A percentile compares a stretch with the other conserved stretches of the same genome.
Conservation (phyloP, 1,139 yeast genomes). For the Kodamaea anthophila region DNA sequence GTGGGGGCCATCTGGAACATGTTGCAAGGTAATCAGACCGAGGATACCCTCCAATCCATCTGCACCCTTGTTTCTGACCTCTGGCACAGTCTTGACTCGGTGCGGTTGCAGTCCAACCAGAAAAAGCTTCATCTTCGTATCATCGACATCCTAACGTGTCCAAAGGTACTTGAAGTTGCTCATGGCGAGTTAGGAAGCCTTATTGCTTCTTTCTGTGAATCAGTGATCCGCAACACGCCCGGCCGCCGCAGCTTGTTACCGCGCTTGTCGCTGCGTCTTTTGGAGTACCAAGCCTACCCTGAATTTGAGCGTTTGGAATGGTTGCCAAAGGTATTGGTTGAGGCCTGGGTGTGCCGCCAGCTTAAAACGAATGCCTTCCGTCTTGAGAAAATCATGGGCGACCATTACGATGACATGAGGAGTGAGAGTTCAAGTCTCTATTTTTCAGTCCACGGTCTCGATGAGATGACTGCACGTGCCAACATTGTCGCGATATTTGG, state of each 20-base stretch:
- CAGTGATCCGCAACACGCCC: conserved; percentile 45
- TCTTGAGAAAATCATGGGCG: conserved; percentile 53
- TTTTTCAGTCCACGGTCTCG: conserved; percentile 47
- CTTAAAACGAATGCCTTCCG: conserved; percentile 51
- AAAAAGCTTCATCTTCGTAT: conserved; percentile 53
- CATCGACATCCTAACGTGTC: conserved; percentile 39
- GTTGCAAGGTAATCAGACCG: conserved; percentile 8
- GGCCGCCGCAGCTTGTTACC: conserved; percentile 73
- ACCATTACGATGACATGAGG: conserved; percentile 33
- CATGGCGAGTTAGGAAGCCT: conserved; percentile 18
- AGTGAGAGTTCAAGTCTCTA: conserved; percentile 33
- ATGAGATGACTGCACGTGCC: conserved; percentile 53
- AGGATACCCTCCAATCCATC: conserved; percentile 11
- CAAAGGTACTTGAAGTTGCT: conserved; percentile 16
- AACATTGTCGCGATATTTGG: conserved; percentile 42
- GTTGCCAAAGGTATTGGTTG: conserved; percentile 49
- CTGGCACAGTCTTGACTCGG: conserved; percentile 57
- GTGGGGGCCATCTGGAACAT: conserved; percentile 11
- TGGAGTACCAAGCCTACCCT: conserved; percentile 31
- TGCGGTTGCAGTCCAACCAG: conserved; percentile 62
- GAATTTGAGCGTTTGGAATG: conserved; percentile 42
- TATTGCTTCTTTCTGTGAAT: conserved; percentile 33
- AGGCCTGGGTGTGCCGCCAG: conserved; percentile 45
- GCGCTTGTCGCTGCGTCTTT: conserved; percentile 39
- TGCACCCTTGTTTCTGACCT: conserved; percentile 32